phyloP scores from a whole-genome alignment of 768 basidiomycete genomes.

The Collybia nuda region DNA sequence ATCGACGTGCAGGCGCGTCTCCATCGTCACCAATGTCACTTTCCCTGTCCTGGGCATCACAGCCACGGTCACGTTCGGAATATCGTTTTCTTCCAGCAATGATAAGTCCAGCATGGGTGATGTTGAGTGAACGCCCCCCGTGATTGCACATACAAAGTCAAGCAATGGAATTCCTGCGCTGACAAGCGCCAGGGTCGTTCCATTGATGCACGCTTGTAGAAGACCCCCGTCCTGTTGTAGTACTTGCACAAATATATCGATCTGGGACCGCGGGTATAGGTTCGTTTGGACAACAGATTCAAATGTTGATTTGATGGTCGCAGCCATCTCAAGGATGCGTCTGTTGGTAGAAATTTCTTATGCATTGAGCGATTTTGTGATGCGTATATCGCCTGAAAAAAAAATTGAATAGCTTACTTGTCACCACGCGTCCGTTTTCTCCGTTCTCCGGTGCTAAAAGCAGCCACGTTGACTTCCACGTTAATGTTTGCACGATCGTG shows the following conservation, averaged over 20 bases:
- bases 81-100: slow-evolving; percentile 84
- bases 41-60: slow-evolving; percentile 85
- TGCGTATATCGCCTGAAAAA: neutral
- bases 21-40: slow-evolving; percentile 88
- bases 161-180: slow-evolving; percentile 87
- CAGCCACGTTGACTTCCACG: slow-evolving; percentile 85
- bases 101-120: slow-evolving; percentile 86
- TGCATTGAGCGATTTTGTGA: neutral
- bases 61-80: slow-evolving; percentile 87
- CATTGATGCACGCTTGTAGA: slow-evolving; percentile 90
- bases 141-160: slow-evolving; percentile 90
- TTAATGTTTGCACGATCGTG: slow-evolving; percentile 89
- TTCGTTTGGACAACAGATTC: slow-evolving; percentile 91
- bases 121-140: slow-evolving; percentile 82
- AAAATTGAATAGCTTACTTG: slow-evolving; percentile 65
- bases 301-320: slow-evolving; percentile 90
- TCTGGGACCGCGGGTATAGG: slow-evolving; percentile 92
- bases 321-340: slow-evolving; percentile 83
- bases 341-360: slow-evolving; percentile 35
- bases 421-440: slow-evolving; percentile 78
- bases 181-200: slow-evolving; percentile 88
- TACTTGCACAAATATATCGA: slow-evolving; percentile 92
- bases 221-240: slow-evolving; percentile 93
- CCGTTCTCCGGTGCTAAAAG: slow-evolving; percentile 83
- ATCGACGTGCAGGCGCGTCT: slow-evolving; percentile 91